Percentiles rank a stretch among this genome's conserved stretches.
Evolutionary conservation across 768 basidiomycete genomes (phyloP).

Genomic region (Mycena galopus): DNA sequence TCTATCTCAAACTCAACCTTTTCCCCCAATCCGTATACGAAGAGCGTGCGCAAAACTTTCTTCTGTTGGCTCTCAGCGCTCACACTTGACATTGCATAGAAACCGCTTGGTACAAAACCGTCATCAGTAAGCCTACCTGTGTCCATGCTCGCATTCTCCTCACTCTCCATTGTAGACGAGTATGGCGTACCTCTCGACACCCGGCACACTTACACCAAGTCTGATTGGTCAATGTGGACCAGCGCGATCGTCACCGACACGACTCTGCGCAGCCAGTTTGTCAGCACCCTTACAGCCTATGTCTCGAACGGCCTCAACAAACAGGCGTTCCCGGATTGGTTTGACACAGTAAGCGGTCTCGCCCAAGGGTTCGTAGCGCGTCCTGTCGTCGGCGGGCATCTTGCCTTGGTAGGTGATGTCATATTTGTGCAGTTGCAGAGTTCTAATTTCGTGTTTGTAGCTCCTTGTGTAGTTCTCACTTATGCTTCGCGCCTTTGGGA

Average conservation of each 20-base stretch:
- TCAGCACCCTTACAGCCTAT: slow-evolving; percentile 49
- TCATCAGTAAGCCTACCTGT: slow-evolving; percentile 28
- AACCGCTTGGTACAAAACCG: slow-evolving; percentile 48
- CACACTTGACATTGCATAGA: slow-evolving; percentile 31
- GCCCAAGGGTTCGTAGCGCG: slow-evolving; percentile 54
- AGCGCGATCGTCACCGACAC: slow-evolving; percentile 51
- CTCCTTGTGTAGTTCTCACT: not conserved
- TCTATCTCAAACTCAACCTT: slow-evolving; percentile 54
- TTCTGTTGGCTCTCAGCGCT: not conserved
- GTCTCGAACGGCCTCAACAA: slow-evolving; percentile 46
- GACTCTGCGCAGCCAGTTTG: slow-evolving; percentile 50
- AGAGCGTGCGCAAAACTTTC: slow-evolving; percentile 40
- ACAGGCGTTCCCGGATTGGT: slow-evolving; percentile 54
- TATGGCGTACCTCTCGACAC: slow-evolving; percentile 51
- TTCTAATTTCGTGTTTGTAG: not conserved
- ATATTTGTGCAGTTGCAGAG: not conserved
- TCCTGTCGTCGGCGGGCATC: slow-evolving; percentile 57
- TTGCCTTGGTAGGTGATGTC: slow-evolving; percentile 31
- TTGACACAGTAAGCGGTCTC: slow-evolving; percentile 52
- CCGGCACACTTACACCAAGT: slow-evolving; percentile 52
- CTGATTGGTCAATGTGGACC: slow-evolving; percentile 59
- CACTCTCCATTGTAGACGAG: slow-evolving; percentile 16
- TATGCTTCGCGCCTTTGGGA: not conserved
- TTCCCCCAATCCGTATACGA: slow-evolving; percentile 52
- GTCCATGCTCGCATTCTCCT: not conserved